Conservation (phyloP, 2,329 filamentous ascomycete species). For the Colletotrichum tropicicola region DNA sequence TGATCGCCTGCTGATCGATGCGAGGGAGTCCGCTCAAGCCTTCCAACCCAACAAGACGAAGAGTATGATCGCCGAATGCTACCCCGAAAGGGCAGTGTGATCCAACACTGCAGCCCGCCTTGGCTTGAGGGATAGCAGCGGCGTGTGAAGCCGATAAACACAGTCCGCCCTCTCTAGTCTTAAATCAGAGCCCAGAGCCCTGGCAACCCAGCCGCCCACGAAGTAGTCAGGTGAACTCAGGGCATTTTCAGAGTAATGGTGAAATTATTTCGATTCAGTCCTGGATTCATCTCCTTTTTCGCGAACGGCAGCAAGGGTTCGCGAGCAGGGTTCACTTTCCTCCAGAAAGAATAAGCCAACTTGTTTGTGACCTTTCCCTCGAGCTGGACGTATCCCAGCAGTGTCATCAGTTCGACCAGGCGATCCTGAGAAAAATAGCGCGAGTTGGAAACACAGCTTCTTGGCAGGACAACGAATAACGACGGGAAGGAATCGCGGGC, state of each 20-base stretch:
- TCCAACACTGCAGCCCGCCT: not conserved
- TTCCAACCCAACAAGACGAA: not conserved
- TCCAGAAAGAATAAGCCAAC: conserved; percentile 91
- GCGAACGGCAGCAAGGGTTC: conserved; percentile 53
- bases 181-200: too few species aligned
- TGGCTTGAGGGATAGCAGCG: not conserved
- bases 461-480: conserved; percentile 89
- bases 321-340: conserved; percentile 43
- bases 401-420: conserved; percentile 77
- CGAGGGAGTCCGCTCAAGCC: not conserved
- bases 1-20: conserved; percentile 22
- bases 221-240: too few species aligned
- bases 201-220: too few species aligned
- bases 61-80: not conserved
- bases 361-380: conserved; percentile 81
- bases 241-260: conserved; percentile 71
- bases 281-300: conserved; percentile 82
- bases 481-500: conserved; percentile 63
- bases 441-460: conserved; percentile 89
- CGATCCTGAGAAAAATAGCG: conserved; percentile 82
- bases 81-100: not conserved
- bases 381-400: conserved; percentile 75
- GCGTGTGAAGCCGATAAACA: too few species aligned
- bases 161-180: too few species aligned
- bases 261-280: conserved; percentile 88